Percentiles rank a stretch among this genome's conserved stretches.
Conservation (phyloP, 768 basidiomycete species). For the Termitomyces sp. region DNA sequence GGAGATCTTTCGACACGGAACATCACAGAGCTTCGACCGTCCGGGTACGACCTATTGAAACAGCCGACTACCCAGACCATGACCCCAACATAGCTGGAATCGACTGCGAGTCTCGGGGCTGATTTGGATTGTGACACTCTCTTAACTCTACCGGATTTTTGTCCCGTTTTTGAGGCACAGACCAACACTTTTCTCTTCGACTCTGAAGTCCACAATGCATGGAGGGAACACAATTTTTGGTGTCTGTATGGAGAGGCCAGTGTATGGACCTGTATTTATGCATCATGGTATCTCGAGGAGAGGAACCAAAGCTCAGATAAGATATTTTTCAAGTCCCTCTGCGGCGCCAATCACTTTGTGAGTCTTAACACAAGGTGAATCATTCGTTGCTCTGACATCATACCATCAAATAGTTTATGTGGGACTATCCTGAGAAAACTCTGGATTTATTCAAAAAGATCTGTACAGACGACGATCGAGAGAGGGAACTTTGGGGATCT, state of each 20-base stretch:
- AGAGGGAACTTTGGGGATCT: neutral
- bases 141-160: neutral
- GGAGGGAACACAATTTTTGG: neutral
- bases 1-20: neutral
- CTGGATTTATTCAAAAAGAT: neutral
- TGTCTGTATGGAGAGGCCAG: slow-evolving; percentile 5
- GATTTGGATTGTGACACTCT: neutral
- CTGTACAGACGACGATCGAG: neutral
- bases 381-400: neutral
- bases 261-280: neutral
- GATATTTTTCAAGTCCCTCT: neutral
- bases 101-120: neutral
- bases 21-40: neutral
- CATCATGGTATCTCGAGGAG: slow-evolving; percentile 5
- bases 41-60: neutral
- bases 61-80: neutral
- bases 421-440: slow-evolving; percentile 9
- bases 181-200: neutral
- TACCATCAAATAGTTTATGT: slow-evolving; percentile 3
- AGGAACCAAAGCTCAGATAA: neutral
- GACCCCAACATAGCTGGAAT: slow-evolving; percentile 4
- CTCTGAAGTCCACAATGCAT: neutral
- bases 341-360: slow-evolving; percentile 13
- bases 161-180: neutral
- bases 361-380: neutral